Evolutionary conservation across 1,284 basidiomycete genomes (phyloP).

Genomic region (Sphagnurus paluster): DNA sequence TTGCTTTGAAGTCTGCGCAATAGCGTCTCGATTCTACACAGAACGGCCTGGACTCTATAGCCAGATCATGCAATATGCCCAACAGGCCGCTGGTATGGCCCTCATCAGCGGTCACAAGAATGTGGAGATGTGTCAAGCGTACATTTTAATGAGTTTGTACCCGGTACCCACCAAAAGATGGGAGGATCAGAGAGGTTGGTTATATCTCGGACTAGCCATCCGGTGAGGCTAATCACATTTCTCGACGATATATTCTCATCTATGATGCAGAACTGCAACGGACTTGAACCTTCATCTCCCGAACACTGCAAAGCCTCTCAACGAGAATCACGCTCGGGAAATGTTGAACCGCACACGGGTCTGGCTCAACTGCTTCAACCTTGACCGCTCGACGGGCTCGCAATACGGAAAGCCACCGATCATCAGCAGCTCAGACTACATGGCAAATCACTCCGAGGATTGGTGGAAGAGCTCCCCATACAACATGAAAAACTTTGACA

Average conservation of each 20-base stretch:
- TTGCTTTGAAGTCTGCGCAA: constrained; percentile 61
- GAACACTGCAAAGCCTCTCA: constrained; percentile 61
- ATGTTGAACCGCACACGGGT: constrained; percentile 84
- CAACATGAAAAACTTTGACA: constrained; percentile 72
- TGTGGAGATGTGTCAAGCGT: constrained; percentile 74
- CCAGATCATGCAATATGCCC: constrained; percentile 69
- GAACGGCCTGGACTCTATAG: constrained; percentile 66
- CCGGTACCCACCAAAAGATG: constrained; percentile 71
- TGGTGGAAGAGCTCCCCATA: constrained; percentile 74
- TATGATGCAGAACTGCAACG: constrained; percentile 60
- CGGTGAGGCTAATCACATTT: constrained; percentile 35
- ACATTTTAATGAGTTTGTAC: constrained; percentile 72
- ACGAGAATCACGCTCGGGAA: constrained; percentile 77
- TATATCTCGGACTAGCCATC: constrained; percentile 79
- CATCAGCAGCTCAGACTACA: constrained; percentile 73
- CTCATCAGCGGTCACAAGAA: constrained; percentile 73
- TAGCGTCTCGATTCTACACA: constrained; percentile 72
- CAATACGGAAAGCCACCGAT: constrained; percentile 83
- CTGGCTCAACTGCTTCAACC: constrained; percentile 86
- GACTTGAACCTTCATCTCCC: constrained; percentile 84
- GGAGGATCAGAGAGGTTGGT: constrained; percentile 80
- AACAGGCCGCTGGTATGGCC: constrained; percentile 69
- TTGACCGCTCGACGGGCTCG: constrained; percentile 78
- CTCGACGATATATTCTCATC: background rate
- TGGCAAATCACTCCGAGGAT: constrained; percentile 68